phyloP scores from a whole-genome alignment of 257 asterid species.

The Solanum gandarillasii region DNA sequence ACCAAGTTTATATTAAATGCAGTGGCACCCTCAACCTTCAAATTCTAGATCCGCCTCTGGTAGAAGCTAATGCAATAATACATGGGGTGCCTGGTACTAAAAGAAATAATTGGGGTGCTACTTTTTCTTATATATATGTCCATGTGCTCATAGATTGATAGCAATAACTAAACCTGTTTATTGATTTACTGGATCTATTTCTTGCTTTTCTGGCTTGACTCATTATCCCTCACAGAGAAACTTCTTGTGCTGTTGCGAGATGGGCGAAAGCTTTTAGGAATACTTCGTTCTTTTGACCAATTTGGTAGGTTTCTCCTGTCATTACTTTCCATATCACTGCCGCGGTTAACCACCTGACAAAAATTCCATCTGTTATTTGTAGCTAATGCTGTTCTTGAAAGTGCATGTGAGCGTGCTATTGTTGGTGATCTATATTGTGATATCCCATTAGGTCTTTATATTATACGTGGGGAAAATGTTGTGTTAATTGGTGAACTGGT shows the following conservation, averaged over 20 bases:
- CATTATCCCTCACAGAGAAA: conserved; percentile 36
- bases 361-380: conserved; percentile 2
- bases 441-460: conserved; percentile 80
- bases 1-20: not conserved
- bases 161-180: not conserved
- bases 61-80: not conserved
- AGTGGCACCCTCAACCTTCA: not conserved
- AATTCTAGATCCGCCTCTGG: not conserved
- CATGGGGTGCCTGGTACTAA: not conserved
- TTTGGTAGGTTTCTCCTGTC: conserved; percentile 37
- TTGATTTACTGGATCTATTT: not conserved
- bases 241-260: conserved; percentile 69
- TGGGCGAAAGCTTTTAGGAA: conserved; percentile 65
- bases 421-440: conserved; percentile 91
- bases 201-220: not conserved
- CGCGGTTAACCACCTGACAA: conserved; percentile 4
- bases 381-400: conserved; percentile 99
- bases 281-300: conserved; percentile 75
- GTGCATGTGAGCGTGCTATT: conserved; percentile 87
- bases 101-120: not conserved
- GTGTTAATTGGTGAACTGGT: conserved; percentile 98
- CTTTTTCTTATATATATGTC: not conserved
- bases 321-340: not conserved
- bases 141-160: not conserved
- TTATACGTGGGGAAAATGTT: conserved; percentile 95